These are phyloP conservation scores for Plenodomus biglobosus DNA, from an alignment of 2,329 filamentous ascomycete genomes.

Conservation along the genomic window DNA sequence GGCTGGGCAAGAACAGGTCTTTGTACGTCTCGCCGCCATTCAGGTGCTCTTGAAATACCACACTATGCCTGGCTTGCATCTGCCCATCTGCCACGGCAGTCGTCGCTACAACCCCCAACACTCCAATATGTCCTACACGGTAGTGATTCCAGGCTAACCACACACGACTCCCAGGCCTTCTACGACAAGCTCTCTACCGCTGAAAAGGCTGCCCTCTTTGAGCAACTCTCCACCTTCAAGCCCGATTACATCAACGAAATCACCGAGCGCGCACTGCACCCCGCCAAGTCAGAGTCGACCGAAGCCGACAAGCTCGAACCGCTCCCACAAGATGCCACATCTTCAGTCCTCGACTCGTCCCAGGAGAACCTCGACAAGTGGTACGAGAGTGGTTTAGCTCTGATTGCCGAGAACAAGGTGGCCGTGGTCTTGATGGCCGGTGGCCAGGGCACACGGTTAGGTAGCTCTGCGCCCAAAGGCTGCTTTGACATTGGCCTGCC, in stretches of 20 bases:
- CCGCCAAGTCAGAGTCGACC: constrained; percentile 62
- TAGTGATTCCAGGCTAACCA: not conserved
- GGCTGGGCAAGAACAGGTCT: constrained; percentile 78
- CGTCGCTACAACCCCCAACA: too few relatives aligned
- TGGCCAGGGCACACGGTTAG: constrained; percentile 91
- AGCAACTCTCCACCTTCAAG: constrained; percentile 80
- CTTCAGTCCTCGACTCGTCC: constrained; percentile 88
- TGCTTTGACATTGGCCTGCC: constrained; percentile 96
- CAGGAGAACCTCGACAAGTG: constrained; percentile 76
- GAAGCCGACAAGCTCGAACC: constrained; percentile 69
- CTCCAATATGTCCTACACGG: too few relatives aligned
- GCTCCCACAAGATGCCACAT: constrained; percentile 80
- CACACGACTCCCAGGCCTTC: constrained; percentile 54
- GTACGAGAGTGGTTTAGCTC: constrained; percentile 70
- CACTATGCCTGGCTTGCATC: too few relatives aligned
- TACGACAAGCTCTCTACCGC: constrained; percentile 74
- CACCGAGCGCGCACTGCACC: constrained; percentile 77
- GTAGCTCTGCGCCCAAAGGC: constrained; percentile 93
- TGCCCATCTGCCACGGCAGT: too few relatives aligned
- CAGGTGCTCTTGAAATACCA: not conserved
- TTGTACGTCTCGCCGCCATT: constrained; percentile 45
- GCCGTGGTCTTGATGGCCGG: constrained; percentile 95
- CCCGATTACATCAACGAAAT: constrained; percentile 86
- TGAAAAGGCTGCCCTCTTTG: constrained; percentile 77
- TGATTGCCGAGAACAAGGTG: constrained; percentile 69